Evolutionary conservation across 768 basidiomycete species (phyloP).

Genomic region (Sarcodon aspratus): DNA sequence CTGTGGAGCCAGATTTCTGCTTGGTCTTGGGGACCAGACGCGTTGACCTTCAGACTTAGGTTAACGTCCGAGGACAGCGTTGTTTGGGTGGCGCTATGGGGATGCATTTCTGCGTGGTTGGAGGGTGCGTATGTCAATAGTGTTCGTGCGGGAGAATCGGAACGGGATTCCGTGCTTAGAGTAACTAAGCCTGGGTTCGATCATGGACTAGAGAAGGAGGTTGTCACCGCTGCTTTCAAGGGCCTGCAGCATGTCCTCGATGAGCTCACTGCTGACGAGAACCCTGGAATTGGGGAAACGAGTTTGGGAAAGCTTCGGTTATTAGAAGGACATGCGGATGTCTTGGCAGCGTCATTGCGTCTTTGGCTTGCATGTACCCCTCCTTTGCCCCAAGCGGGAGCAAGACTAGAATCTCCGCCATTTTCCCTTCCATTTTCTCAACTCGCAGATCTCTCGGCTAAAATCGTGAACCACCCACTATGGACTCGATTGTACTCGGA

Average conservation of each 20-base stretch:
- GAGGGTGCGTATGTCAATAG: conserved; percentile 71
- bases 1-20: conserved; percentile 81
- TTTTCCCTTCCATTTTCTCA: conserved; percentile 49
- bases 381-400: conserved; percentile 21
- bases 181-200: conserved; percentile 30
- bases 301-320: conserved; percentile 9
- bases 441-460: conserved; percentile 41
- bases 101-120: conserved; percentile 53
- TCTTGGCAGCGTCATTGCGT: conserved; percentile 39
- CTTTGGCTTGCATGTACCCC: conserved; percentile 58
- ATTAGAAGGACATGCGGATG: conserved; percentile 23
- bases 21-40: conserved; percentile 62
- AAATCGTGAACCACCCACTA: conserved; percentile 35
- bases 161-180: conserved; percentile 31
- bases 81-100: conserved; percentile 33
- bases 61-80: conserved; percentile 19
- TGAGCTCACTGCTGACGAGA: conserved; percentile 4
- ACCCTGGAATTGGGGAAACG: not conserved
- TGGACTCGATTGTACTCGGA: conserved; percentile 29
- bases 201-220: conserved; percentile 12
- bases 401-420: conserved; percentile 32
- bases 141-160: conserved; percentile 50
- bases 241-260: conserved; percentile 9
- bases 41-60: conserved; percentile 26
- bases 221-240: conserved; percentile 12